A percentile compares a stretch with the other conserved stretches of the same genome.
These are phyloP conservation scores for Pelargonium citronellum DNA, from an alignment of 441 rosid species.

Conservation along the genomic window DNA sequence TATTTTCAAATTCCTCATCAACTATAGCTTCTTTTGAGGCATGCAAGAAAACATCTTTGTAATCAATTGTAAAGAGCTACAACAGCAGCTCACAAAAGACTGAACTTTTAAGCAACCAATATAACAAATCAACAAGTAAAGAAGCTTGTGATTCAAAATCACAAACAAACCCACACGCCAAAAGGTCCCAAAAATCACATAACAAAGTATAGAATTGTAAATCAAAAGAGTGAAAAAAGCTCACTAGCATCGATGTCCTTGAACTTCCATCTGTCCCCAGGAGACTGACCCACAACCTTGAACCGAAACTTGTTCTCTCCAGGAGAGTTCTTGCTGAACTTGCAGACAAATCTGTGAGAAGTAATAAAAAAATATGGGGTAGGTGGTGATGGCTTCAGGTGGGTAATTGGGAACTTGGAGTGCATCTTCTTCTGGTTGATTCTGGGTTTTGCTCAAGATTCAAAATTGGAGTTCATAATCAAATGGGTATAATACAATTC, in stretches of 20 bases:
- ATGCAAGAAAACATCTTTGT: neutral
- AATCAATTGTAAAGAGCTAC: neutral
- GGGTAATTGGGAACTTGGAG: slow-evolving; percentile 23
- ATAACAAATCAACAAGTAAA: neutral
- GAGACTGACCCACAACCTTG: slow-evolving; percentile 49
- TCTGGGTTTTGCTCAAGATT: slow-evolving; percentile 14
- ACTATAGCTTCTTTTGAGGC: slow-evolving; percentile 1
- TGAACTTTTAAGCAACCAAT: slow-evolving; percentile 2
- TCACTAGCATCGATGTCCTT: slow-evolving; percentile 59
- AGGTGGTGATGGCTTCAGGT: slow-evolving; percentile 22
- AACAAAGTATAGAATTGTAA: neutral
- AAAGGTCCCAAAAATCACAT: neutral
- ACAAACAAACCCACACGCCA: neutral
- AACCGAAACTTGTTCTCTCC: slow-evolving; percentile 38
- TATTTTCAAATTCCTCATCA: neutral
- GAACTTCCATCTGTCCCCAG: slow-evolving; percentile 62
- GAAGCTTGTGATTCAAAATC: slow-evolving; percentile 3
- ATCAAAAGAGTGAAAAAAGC: slow-evolving; percentile 18
- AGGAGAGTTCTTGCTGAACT: slow-evolving; percentile 22
- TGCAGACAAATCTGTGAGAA: slow-evolving; percentile 21
- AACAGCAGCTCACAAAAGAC: neutral
- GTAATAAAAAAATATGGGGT: slow-evolving; percentile 23
- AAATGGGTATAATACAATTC: neutral
- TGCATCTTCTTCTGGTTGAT: slow-evolving; percentile 21
- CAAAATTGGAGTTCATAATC: slow-evolving; percentile 5